Conservation (phyloP, 768 basidiomycete genomes). For the Hirschioporus abietinus region DNA sequence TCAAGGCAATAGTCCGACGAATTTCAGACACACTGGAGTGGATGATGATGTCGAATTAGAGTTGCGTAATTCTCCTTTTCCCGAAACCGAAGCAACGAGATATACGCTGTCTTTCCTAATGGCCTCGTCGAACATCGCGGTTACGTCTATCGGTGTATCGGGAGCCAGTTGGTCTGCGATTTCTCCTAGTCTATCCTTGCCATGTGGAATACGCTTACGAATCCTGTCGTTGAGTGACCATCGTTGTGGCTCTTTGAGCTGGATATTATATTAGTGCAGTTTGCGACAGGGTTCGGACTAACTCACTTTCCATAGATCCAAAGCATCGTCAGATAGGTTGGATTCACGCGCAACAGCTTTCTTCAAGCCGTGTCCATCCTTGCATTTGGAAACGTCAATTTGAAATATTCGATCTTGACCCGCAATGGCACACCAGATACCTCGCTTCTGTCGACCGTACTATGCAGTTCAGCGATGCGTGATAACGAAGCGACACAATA, state of each 20-base stretch:
- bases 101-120: not conserved
- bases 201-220: not conserved
- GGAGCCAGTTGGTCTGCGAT: not conserved
- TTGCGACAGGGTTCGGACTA: not conserved
- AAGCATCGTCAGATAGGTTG: not conserved
- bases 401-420: not conserved
- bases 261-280: not conserved
- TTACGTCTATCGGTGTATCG: not conserved
- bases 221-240: not conserved
- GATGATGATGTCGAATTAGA: not conserved
- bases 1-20: too few relatives aligned
- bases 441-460: not conserved
- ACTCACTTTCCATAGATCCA: not conserved
- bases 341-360: not conserved
- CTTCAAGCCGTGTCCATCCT: not conserved
- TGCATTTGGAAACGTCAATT: not conserved
- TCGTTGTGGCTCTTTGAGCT: not conserved
- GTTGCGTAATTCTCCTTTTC: not conserved
- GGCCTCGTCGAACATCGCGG: not conserved
- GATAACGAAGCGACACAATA: not conserved
- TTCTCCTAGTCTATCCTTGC: not conserved
- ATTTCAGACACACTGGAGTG: not conserved
- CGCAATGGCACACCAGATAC: not conserved
- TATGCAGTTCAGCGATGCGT: not conserved
- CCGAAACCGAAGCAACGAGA: not conserved